phyloP scores from a whole-genome alignment of 2,329 filamentous ascomycete species.

The Trichophyton mentagrophytes region DNA sequence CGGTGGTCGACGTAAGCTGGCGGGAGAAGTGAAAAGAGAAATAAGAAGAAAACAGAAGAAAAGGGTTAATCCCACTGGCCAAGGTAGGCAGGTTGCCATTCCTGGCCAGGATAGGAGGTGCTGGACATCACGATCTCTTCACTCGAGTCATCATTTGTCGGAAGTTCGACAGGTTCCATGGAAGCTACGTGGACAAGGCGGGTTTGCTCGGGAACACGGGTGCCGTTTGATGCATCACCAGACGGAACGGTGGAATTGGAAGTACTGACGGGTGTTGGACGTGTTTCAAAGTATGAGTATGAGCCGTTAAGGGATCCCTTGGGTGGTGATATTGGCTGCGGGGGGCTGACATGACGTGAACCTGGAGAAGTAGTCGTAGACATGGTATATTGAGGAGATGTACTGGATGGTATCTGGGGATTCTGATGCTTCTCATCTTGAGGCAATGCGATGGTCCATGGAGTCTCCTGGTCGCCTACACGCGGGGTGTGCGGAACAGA shows the following conservation, averaged over 20 bases:
- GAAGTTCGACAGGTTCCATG: constrained; percentile 23
- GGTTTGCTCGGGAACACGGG: background rate
- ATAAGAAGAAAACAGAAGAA: background rate
- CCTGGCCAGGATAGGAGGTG: constrained; percentile 38
- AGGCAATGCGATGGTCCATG: constrained; percentile 26
- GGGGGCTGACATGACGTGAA: background rate
- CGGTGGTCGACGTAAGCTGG: too few species aligned
- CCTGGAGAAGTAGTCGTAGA: background rate
- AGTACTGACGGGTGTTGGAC: background rate
- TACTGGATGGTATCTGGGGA: background rate
- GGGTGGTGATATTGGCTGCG: constrained; percentile 6
- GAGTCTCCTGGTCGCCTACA: constrained; percentile 25
- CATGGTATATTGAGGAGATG: constrained; percentile 7
- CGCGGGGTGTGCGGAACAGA: constrained; percentile 21
- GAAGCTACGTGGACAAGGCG: constrained; percentile 1
- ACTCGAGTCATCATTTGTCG: constrained; percentile 26
- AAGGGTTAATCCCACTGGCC: constrained; percentile 10
- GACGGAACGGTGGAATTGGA: background rate
- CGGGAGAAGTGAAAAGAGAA: background rate
- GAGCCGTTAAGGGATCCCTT: constrained; percentile 1
- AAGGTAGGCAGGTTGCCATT: constrained; percentile 28
- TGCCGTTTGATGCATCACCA: background rate
- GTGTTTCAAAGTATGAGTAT: background rate
- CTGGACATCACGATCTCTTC: constrained; percentile 38
- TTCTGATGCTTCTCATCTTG: constrained; percentile 12